phyloP scores from a whole-genome alignment of 495 filamentous ascomycete genomes.

The Neurospora sp. region DNA sequence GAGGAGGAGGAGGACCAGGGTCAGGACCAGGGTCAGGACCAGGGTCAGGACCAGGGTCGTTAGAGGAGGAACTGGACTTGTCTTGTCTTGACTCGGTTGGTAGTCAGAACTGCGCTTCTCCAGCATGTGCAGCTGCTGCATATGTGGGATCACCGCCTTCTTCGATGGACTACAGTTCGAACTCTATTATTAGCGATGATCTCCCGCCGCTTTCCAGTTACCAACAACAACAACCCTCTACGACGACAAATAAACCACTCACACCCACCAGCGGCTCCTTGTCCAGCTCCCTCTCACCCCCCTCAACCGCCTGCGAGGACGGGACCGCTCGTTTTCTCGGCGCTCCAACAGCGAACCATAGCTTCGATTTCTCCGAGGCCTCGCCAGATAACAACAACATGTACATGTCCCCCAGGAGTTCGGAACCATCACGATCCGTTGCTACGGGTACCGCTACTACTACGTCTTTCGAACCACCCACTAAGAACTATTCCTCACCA shows the following conservation, averaged over 20 bases:
- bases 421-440: no score
- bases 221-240: neutral
- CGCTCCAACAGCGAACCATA: neutral
- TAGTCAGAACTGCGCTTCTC: neutral
- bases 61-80: neutral
- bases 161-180: neutral
- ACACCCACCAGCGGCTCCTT: neutral
- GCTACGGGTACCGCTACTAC: no score
- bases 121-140: neutral
- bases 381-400: neutral
- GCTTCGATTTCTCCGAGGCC: neutral
- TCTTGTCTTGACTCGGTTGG: neutral
- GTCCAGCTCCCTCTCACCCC: neutral
- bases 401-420: neutral
- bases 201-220: neutral
- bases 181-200: neutral
- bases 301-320: neutral
- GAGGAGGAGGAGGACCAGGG: conserved; percentile 4
- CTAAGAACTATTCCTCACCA: no score
- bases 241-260: neutral
- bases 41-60: conserved; percentile 1
- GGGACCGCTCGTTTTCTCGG: neutral
- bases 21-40: neutral
- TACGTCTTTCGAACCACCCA: no score
- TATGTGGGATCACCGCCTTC: neutral